These are phyloP conservation scores for Trametopsis cervina DNA, from an alignment of 768 basidiomycete genomes.

Conservation along the genomic window DNA sequence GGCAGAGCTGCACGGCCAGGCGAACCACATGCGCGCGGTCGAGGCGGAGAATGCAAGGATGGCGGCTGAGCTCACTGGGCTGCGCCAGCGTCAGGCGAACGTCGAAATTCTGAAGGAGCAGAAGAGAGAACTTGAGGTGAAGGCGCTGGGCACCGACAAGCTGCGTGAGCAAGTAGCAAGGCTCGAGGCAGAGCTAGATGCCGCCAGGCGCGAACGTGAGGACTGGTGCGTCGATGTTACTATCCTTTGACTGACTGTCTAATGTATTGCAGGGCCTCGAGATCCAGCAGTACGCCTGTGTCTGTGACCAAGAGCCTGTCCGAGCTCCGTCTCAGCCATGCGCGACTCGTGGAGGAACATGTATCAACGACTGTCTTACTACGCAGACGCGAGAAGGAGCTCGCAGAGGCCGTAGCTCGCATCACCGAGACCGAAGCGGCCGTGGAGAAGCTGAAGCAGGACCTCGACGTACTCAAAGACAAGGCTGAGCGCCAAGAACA, in stretches of 20 bases:
- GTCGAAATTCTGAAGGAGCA: constrained; percentile 71
- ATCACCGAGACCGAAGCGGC: constrained; percentile 28
- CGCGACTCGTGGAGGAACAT: constrained; percentile 59
- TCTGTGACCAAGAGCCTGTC: constrained; percentile 54
- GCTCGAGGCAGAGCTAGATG: constrained; percentile 63
- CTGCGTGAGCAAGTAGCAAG: constrained; percentile 47
- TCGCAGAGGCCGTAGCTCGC: constrained; percentile 32
- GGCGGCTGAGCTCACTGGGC: constrained; percentile 41
- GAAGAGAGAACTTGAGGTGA: constrained; percentile 56
- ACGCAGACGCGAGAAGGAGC: constrained; percentile 45
- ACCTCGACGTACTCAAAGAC: constrained; percentile 35
- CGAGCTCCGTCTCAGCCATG: constrained; percentile 53
- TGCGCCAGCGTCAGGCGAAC: constrained; percentile 51
- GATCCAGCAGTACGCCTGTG: constrained; percentile 35
- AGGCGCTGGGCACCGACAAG: constrained; percentile 41
- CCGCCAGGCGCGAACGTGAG: constrained; percentile 46
- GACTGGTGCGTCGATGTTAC: constrained; percentile 40
- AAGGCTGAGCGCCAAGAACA: constrained; percentile 32
- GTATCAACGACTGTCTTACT: constrained; percentile 46
- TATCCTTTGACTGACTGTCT: constrained; percentile 2
- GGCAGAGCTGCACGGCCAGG: constrained; percentile 64
- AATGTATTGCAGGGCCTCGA: constrained; percentile 29
- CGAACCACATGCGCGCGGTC: constrained; percentile 49
- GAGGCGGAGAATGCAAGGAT: constrained; percentile 55
- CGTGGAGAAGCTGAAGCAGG: constrained; percentile 28